phyloP scores from a whole-genome alignment of 78 protist species.

The Trichosphaerium sp. region DNA sequence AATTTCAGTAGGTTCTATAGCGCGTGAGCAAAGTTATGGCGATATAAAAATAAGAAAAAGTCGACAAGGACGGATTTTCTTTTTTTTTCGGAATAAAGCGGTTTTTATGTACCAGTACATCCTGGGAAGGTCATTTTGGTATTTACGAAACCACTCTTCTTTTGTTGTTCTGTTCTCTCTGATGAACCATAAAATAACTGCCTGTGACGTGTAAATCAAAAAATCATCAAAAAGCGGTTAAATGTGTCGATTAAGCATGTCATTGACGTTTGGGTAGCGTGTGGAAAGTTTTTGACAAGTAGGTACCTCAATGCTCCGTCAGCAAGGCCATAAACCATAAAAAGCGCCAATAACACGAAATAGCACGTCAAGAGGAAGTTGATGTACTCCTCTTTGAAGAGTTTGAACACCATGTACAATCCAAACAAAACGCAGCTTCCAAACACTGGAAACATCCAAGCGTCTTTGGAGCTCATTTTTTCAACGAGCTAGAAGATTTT shows the following conservation, averaged over 20 bases:
- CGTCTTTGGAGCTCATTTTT: slow-evolving; percentile 50
- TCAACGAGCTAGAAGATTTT: slow-evolving; percentile 24
- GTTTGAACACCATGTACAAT: slow-evolving; percentile 52
- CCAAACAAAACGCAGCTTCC: slow-evolving; percentile 49
- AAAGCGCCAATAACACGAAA: slow-evolving; percentile 31
- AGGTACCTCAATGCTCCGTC: background rate
- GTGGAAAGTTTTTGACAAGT: background rate
- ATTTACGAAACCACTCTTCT: no score
- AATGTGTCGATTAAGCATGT: background rate
- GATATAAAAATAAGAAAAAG: background rate
- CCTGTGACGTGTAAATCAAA: slow-evolving; percentile 11
- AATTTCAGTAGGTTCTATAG: background rate
- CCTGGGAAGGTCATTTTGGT: no score
- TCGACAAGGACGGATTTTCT: background rate
- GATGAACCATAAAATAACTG: background rate
- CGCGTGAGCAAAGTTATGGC: no score
- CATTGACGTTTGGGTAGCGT: no score
- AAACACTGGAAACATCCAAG: slow-evolving; percentile 62
- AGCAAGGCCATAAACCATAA: slow-evolving; percentile 15
- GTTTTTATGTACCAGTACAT: background rate
- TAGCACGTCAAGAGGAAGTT: slow-evolving; percentile 33
- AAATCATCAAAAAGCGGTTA: background rate
- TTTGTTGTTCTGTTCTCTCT: no score
- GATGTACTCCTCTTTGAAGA: slow-evolving; percentile 37
- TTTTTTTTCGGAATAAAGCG: background rate